Evolutionary conservation across 1,284 basidiomycete species (phyloP), one percentile per base, ranked within the genome.

Genomic region (Clitocybe nebularis): DNA sequence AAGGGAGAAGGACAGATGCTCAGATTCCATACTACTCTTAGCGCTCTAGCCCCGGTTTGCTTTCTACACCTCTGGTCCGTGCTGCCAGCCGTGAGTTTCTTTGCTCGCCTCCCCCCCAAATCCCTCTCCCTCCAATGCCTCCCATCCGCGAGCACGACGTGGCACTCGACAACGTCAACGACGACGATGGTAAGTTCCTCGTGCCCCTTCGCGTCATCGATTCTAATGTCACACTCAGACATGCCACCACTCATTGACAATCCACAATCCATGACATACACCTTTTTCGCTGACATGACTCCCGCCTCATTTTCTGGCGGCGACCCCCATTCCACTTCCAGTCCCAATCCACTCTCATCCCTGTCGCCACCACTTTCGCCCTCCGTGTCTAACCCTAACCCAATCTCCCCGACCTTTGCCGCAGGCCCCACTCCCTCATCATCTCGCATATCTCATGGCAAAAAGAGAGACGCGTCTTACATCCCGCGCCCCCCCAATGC

Each of bases 401-500:
- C 36, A 17, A 25, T 19, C 13, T 19, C 20, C 30, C 36, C 39
- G 14, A 40, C 41, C 2, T 39, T 35, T 9, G n/a, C 28, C 4
- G 20, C 38, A 23, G 19, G 42, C 13, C 37, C 42, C 11, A 9
- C 33, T 5, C 30, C 41, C 3, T 34, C 40, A 8, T 17, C 43
- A 2, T 36, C 56, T 9, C 63, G 60, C 4, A 22, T 30, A 30
- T 60, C 61, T 22, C 63, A 66, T 47, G 61, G 58, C 32, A 67
- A 63, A 53, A 61, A 62, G 44, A 62, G 66, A 35, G 63, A 68
- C 45, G 61, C 66, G 28, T 64, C 63, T 1, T 68, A 94, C 63
- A 90, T 94, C 60, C 91, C 93, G 36, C 81, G 93, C 23, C 93
- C 93, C 0, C 86, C 91, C 22, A 96, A 96, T 64, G 92, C 93